These are phyloP conservation scores for Neofusicoccum ribis DNA, from an alignment of 2,329 filamentous ascomycete species.

Conservation along the genomic window DNA sequence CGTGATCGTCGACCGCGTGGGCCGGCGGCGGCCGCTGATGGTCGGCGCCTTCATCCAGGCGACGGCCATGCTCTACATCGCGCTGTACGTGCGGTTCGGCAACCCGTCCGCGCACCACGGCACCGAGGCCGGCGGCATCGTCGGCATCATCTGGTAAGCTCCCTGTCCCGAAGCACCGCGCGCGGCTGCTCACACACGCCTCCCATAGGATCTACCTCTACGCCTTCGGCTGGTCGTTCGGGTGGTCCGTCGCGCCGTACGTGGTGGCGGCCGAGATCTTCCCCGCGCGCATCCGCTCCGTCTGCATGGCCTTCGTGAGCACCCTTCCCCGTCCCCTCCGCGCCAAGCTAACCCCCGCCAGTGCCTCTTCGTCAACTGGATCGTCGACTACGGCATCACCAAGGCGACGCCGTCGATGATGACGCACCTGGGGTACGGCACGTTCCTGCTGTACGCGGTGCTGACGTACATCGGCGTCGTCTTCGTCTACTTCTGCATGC, in stretches of 20 bases:
- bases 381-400: conserved; percentile 34
- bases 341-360: no score
- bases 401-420: conserved; percentile 37
- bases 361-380: conserved; percentile 34
- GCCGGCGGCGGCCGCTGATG: conserved; percentile 33
- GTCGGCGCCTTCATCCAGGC: conserved; percentile 34
- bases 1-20: conserved; percentile 36
- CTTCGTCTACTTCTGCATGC: conserved; percentile 36
- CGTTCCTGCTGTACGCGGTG: conserved; percentile 38
- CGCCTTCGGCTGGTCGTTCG: conserved; percentile 35
- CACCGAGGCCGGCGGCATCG: conserved; percentile 42
- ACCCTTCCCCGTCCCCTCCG: no score
- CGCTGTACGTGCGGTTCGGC: conserved; percentile 38
- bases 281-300: conserved; percentile 32
- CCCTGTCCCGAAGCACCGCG: no score
- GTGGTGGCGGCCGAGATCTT: conserved; percentile 33
- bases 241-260: conserved; percentile 32
- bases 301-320: conserved; percentile 28
- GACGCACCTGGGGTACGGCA: conserved; percentile 39
- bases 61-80: conserved; percentile 36
- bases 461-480: conserved; percentile 39
- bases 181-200: no score
- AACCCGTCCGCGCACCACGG: conserved; percentile 33
- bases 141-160: conserved; percentile 37
- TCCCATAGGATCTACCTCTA: conserved; percentile 30